Conservation (phyloP, 768 basidiomycete species). For the Kwoniella pini region DNA sequence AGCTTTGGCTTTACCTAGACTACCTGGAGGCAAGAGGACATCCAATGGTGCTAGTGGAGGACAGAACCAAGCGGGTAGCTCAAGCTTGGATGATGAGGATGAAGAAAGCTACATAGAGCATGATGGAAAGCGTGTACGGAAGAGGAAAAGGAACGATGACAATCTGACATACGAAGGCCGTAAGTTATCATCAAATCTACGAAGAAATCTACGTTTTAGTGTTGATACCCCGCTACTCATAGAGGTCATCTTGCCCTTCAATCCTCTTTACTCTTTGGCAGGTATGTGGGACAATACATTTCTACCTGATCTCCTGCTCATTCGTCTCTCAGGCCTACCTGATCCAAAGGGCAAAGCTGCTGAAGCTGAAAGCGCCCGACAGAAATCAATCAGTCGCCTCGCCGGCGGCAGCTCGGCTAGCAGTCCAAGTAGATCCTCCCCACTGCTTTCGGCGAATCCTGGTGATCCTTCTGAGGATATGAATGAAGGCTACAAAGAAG, state of each 20-base stretch:
- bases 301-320: neutral
- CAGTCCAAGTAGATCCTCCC: neutral
- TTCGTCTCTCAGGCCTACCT: neutral
- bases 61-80: neutral
- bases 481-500: neutral
- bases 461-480: neutral
- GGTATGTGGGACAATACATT: slow-evolving; percentile 13
- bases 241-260: slow-evolving; percentile 37
- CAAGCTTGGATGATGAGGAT: neutral
- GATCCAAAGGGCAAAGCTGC: slow-evolving; percentile 8
- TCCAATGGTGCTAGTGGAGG: neutral
- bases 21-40: slow-evolving; percentile 5
- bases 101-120: slow-evolving; percentile 10
- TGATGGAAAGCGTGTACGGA: slow-evolving; percentile 1
- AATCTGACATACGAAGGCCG: slow-evolving; percentile 33
- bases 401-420: neutral
- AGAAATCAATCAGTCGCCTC: slow-evolving; percentile 9
- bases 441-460: neutral
- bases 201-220: neutral
- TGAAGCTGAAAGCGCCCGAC: neutral
- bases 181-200: slow-evolving; percentile 19
- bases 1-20: slow-evolving; percentile 17
- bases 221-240: neutral
- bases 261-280: slow-evolving; percentile 32
- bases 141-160: slow-evolving; percentile 10